phyloP scores from a whole-genome alignment of 1,284 basidiomycete species.

The Ustilago cynodontis region DNA sequence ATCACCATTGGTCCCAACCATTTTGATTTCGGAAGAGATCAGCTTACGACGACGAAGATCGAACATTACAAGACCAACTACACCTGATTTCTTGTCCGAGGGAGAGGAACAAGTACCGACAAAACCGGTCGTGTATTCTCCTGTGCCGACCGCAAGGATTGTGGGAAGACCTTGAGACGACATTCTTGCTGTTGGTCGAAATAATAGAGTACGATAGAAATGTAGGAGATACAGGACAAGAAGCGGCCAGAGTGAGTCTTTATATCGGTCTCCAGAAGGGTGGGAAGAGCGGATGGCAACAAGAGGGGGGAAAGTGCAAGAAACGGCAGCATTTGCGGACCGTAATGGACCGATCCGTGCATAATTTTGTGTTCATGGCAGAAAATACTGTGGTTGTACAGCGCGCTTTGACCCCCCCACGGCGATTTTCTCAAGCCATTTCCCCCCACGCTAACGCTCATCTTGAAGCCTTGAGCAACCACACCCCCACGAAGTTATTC shows the following conservation, averaged over 20 bases:
- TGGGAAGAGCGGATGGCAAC: neutral
- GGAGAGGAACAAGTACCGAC: slow-evolving; percentile 88
- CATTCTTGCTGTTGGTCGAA: slow-evolving; percentile 4
- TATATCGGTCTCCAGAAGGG: neutral
- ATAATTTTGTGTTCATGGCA: neutral
- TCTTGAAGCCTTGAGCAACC: neutral
- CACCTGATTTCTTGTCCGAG: slow-evolving; percentile 89
- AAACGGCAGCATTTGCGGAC: neutral
- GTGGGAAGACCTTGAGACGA: slow-evolving; percentile 35
- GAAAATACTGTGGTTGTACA: neutral
- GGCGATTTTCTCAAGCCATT: no score
- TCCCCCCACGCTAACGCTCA: neutral
- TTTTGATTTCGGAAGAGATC: slow-evolving; percentile 77
- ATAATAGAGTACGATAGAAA: neutral
- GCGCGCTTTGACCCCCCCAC: neutral
- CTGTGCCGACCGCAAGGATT: slow-evolving; percentile 48
- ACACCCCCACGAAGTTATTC: no score
- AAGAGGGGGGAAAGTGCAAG: neutral
- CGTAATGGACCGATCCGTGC: neutral
- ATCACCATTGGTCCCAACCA: slow-evolving; percentile 84
- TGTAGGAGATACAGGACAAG: neutral
- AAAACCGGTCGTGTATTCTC: slow-evolving; percentile 85
- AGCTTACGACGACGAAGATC: slow-evolving; percentile 87
- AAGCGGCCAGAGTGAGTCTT: neutral
- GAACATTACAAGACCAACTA: slow-evolving; percentile 89